Evolutionary conservation across 2,329 filamentous ascomycete genomes (phyloP).

Genomic region (Neonectria magnoliae): DNA sequence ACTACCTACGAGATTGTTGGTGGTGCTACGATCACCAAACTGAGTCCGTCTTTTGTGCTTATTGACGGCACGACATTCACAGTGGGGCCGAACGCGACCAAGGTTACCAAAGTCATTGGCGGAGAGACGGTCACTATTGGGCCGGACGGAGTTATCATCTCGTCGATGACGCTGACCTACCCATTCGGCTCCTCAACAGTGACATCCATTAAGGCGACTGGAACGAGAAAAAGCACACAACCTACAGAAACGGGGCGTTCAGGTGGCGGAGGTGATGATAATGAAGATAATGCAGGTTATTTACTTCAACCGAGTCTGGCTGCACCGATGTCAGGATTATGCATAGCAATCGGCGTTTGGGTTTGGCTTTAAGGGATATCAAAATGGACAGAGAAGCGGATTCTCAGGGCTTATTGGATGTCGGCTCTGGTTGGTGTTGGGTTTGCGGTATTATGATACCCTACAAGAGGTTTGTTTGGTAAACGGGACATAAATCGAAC

Average conservation of each 20-base stretch:
- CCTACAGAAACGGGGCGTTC: conserved; percentile 42
- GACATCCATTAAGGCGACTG: conserved; percentile 51
- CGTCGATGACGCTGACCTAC: conserved; percentile 55
- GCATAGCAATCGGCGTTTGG: conserved; percentile 55
- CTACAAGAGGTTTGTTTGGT: background rate
- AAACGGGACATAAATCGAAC: background rate
- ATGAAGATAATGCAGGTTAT: conserved; percentile 30
- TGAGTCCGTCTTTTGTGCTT: conserved; percentile 60
- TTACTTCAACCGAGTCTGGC: conserved; percentile 26
- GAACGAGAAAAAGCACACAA: conserved; percentile 33
- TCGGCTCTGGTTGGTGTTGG: background rate
- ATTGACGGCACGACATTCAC: conserved; percentile 62
- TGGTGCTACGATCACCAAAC: conserved; percentile 62
- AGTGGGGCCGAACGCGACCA: conserved; percentile 56
- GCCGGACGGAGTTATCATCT: conserved; percentile 59
- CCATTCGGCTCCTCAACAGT: conserved; percentile 58
- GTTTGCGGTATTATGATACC: background rate
- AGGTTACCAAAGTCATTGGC: conserved; percentile 57
- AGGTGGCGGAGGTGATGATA: conserved; percentile 30
- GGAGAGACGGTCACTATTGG: conserved; percentile 63
- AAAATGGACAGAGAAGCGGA: background rate
- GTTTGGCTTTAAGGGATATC: conserved; percentile 41
- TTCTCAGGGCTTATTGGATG: background rate
- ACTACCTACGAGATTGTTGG: conserved; percentile 60
- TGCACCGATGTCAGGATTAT: conserved; percentile 41